These are phyloP conservation scores for Sergeia podlipaevii DNA, from an alignment of 208 protist genomes.

Conservation along the genomic window DNA sequence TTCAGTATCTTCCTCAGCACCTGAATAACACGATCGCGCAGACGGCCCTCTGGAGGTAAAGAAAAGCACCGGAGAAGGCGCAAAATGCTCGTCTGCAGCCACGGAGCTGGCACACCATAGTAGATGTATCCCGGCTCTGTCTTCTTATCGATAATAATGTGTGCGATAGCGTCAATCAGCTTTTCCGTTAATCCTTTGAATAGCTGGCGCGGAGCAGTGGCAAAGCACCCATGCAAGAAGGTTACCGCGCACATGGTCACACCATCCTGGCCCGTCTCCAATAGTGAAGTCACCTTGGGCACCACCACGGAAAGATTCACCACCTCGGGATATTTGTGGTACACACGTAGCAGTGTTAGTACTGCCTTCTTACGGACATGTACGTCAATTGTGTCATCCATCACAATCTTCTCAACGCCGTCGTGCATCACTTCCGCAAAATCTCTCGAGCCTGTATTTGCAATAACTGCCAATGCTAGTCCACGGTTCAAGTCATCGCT, in stretches of 20 bases:
- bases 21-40: slow-evolving; percentile 44
- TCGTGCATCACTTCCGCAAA: slow-evolving; percentile 97
- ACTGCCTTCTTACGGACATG: slow-evolving; percentile 98
- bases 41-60: slow-evolving; percentile 53
- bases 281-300: slow-evolving; percentile 77
- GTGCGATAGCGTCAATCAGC: slow-evolving; percentile 80
- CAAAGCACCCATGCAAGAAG: slow-evolving; percentile 90
- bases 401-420: slow-evolving; percentile 94
- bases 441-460: slow-evolving; percentile 97
- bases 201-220: slow-evolving; percentile 57
- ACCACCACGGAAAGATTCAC: slow-evolving; percentile 61
- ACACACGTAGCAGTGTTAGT: slow-evolving; percentile 96
- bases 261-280: slow-evolving; percentile 88
- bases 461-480: slow-evolving; percentile 96
- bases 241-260: slow-evolving; percentile 91
- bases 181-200: slow-evolving; percentile 48
- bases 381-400: slow-evolving; percentile 54
- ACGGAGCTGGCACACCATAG: slow-evolving; percentile 97
- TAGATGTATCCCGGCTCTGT: slow-evolving; percentile 96
- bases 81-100: slow-evolving; percentile 98
- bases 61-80: slow-evolving; percentile 96
- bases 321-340: slow-evolving; percentile 93
- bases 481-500: slow-evolving; percentile 90
- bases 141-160: slow-evolving; percentile 86
- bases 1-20: slow-evolving; percentile 83